Evolutionary conservation across 768 basidiomycete genomes (phyloP).

Genomic region (Mrakia blollopis): DNA sequence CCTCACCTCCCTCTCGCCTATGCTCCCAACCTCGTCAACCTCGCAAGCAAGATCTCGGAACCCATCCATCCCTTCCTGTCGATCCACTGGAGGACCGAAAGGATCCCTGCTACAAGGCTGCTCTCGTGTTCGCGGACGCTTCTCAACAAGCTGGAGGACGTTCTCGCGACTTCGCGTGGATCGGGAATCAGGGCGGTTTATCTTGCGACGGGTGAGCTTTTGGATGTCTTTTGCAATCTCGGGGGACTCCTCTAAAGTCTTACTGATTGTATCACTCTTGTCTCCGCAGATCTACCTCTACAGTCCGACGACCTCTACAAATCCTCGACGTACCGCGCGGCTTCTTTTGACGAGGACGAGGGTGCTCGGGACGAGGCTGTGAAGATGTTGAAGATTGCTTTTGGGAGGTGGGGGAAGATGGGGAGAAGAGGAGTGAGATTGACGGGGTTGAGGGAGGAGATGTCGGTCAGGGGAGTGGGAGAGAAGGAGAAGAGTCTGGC

Average conservation of each 20-base stretch:
- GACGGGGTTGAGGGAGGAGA: constrained; percentile 3
- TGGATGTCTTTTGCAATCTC: background rate
- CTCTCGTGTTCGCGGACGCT: background rate
- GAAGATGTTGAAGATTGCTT: background rate
- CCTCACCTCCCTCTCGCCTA: background rate
- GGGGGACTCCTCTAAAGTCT: background rate
- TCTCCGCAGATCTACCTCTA: background rate
- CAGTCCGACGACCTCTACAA: background rate
- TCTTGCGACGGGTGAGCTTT: background rate
- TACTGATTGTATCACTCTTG: background rate
- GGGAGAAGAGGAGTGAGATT: background rate
- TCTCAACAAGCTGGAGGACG: background rate
- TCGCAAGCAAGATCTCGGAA: background rate
- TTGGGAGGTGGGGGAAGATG: background rate
- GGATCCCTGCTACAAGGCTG: background rate
- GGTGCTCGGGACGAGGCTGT: background rate
- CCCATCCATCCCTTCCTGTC: background rate
- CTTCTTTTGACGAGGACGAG: background rate
- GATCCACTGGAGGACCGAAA: background rate
- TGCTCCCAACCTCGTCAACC: background rate
- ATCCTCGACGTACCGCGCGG: background rate
- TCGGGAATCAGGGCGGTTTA: background rate
- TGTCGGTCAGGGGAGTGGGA: background rate
- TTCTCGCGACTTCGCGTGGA: background rate
- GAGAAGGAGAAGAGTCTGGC: constrained; percentile 8